Evolutionary conservation across 2,329 filamentous ascomycete genomes (phyloP).

Genomic region (Cadophora malorum): DNA sequence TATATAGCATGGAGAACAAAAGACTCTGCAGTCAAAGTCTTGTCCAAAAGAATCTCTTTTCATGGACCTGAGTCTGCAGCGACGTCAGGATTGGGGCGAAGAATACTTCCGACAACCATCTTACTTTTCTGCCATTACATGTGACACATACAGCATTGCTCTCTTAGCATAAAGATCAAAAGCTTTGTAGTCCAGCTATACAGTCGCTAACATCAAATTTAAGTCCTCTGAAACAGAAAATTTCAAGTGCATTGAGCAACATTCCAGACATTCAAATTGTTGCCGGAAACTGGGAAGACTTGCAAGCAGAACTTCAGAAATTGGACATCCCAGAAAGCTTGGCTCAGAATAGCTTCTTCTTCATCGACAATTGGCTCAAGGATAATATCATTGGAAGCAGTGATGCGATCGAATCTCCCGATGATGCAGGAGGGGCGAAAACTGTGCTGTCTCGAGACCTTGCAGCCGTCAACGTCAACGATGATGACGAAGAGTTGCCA

Average conservation of each 20-base stretch:
- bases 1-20: not conserved
- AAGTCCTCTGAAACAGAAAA: constrained; percentile 4
- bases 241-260: not conserved
- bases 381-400: not conserved
- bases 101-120: no score
- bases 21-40: not conserved
- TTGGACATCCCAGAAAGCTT: constrained; percentile 29
- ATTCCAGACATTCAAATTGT: constrained; percentile 22
- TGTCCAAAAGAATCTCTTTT: no score
- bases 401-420: not conserved
- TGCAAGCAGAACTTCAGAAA: constrained; percentile 27
- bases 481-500: constrained; percentile 24
- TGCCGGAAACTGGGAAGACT: constrained; percentile 28
- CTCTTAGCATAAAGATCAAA: not conserved
- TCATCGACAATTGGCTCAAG: constrained; percentile 34
- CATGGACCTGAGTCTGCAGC: no score
- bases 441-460: not conserved
- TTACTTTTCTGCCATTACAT: no score
- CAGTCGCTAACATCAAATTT: not conserved
- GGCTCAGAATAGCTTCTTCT: constrained; percentile 34
- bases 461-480: not conserved
- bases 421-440: not conserved
- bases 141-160: no score
- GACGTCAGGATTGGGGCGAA: no score
- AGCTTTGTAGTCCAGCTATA: not conserved